Percentiles rank a stretch among this genome's conserved stretches.
These are phyloP conservation scores for Catenaria anguillulae DNA, from an alignment of 371 early-diverging fungal species.

Conservation along the genomic window DNA sequence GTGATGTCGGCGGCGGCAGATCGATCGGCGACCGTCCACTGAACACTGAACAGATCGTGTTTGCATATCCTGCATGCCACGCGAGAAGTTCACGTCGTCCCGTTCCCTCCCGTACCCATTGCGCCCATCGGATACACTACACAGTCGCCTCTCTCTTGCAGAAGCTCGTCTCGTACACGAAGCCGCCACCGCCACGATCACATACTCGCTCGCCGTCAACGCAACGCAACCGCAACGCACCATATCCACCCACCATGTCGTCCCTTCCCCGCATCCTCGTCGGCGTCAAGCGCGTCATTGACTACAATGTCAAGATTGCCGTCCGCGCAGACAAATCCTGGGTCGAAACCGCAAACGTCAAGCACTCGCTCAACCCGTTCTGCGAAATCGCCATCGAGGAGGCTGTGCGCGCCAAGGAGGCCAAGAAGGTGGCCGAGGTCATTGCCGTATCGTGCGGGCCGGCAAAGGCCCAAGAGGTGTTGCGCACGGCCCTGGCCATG, in stretches of 20 bases:
- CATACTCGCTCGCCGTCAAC: no score
- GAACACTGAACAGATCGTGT: no score
- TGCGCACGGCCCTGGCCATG: constrained; percentile 95
- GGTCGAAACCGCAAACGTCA: constrained; percentile 83
- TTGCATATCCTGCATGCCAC: no score
- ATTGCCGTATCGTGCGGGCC: constrained; percentile 79
- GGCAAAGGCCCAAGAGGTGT: constrained; percentile 74
- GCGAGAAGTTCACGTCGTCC: no score
- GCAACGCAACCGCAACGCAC: no score
- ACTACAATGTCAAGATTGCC: constrained; percentile 96
- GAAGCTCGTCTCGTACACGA: no score
- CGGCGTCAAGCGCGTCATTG: constrained; percentile 91
- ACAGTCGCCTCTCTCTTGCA: no score
- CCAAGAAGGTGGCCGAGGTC: constrained; percentile 49
- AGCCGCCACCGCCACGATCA: no score
- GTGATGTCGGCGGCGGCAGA: no score
- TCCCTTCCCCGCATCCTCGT: constrained; percentile 51
- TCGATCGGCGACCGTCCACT: no score
- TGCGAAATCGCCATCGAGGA: constrained; percentile 97
- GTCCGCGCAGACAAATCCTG: constrained; percentile 75
- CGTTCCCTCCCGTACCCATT: no score
- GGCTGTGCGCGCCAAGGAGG: constrained; percentile 83
- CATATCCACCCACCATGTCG: background rate
- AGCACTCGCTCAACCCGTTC: constrained; percentile 98
- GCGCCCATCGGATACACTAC: no score